Evolutionary conservation across 2,329 filamentous ascomycete genomes (phyloP), one percentile per base, ranked within the genome.

Genomic region (Escovopsis sp.): DNA sequence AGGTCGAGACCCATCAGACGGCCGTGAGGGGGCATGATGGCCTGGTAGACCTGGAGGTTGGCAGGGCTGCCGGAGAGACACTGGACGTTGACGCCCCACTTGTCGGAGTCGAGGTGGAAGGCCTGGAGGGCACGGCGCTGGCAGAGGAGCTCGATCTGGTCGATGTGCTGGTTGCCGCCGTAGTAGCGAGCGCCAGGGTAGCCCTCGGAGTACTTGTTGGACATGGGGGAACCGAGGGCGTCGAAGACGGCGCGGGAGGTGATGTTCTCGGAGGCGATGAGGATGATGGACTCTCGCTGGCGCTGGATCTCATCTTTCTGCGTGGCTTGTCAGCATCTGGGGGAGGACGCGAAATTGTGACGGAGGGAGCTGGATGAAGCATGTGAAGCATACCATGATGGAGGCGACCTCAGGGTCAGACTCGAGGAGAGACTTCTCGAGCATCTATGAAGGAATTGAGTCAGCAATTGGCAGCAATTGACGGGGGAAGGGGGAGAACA

Each of bases 81-180:
- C 72, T 98, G 91, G 46, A 98, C 91, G 61, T 98, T 98, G 68
- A 98, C 91, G 62, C 91, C 91, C 91, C 91, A 98, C 71, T 93
- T 87, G 52, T 79, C 76, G 14, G 81, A 60, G 66, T 93, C 84
- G 51, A 94, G 68, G 59, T 85, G 76, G 73, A 96, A 98, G 45
- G 88, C 82, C 67, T 85, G 76, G 49, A 98, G 81, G 51, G 91
- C 91, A 67, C 91, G 83, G 64, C 79, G 74, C 72, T 98, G 91
- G 76, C 91, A 98, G 47, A 91, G 82, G 52, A 84, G 75, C 76
- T 98, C 91, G 57, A 95, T 87, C 66, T 85, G 74, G 65, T 98
- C 91, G 53, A 98, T 98, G 75, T 91, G 86, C 74, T 98, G 84
- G 72, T 98, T 98, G 60, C 91, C 91, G 60, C 91, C 91, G 60